Evolutionary conservation across 2,329 filamentous ascomycete genomes (phyloP).

Genomic region (Xylaria sp.): DNA sequence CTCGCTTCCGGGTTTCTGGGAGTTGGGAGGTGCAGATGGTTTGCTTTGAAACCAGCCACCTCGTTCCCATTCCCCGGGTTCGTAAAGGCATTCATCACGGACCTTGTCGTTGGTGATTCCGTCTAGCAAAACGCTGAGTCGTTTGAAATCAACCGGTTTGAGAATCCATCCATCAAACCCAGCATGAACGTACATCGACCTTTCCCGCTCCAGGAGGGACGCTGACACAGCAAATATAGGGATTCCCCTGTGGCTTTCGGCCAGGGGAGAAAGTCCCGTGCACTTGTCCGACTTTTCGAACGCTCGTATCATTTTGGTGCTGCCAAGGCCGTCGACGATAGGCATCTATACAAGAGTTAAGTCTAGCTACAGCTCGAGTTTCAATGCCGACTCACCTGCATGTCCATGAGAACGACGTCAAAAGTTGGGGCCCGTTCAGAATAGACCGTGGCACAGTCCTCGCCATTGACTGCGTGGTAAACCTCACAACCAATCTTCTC

Average conservation of each 20-base stretch:
- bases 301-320: constrained; percentile 80
- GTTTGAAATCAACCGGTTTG: constrained; percentile 82
- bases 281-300: constrained; percentile 61
- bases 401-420: constrained; percentile 88
- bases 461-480: constrained; percentile 75
- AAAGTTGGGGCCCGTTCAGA: constrained; percentile 64
- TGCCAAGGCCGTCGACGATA: constrained; percentile 81
- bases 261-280: constrained; percentile 59
- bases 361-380: not conserved
- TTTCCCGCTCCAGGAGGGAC: constrained; percentile 72
- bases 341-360: constrained; percentile 68
- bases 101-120: constrained; percentile 67
- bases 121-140: constrained; percentile 68
- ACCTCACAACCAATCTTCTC: constrained; percentile 77
- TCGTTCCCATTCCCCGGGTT: constrained; percentile 75
- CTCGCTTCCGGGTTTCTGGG: constrained; percentile 4
- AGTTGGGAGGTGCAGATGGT: not conserved
- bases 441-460: constrained; percentile 77
- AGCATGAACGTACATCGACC: constrained; percentile 69
- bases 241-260: constrained; percentile 64
- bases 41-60: constrained; percentile 75
- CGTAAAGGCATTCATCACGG: constrained; percentile 67
- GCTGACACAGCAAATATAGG: constrained; percentile 89
- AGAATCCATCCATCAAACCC: constrained; percentile 92
- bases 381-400: constrained; percentile 67